phyloP scores from a whole-genome alignment of 768 basidiomycete genomes.

The Russula sp. region DNA sequence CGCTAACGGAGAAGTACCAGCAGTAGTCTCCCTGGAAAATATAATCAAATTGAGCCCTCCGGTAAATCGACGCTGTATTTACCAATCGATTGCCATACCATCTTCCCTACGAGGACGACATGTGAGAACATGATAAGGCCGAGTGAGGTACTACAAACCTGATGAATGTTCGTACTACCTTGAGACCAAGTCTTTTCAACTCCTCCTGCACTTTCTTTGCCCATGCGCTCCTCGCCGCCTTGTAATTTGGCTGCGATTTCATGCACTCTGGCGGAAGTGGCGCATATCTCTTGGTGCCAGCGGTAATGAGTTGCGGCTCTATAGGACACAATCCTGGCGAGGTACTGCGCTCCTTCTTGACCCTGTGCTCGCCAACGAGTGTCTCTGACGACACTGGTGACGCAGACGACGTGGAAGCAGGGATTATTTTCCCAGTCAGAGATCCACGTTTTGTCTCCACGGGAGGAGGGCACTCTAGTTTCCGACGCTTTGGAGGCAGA shows the following conservation, averaged over 20 bases:
- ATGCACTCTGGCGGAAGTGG: conserved; percentile 25
- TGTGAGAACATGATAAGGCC: background rate
- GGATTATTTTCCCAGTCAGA: background rate
- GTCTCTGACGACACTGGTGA: conserved; percentile 16
- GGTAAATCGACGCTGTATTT: background rate
- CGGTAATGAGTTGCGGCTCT: conserved; percentile 10
- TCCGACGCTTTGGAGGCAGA: conserved; percentile 16
- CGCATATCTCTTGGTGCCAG: conserved; percentile 25
- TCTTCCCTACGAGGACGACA: conserved; percentile 22
- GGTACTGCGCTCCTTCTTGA: conserved; percentile 25
- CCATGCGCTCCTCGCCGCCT: conserved; percentile 23
- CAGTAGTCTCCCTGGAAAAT: conserved; percentile 10
- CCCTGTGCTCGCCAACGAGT: conserved; percentile 12
- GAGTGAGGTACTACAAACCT: conserved; percentile 19
- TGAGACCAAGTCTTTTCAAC: conserved; percentile 21
- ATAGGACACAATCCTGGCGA: conserved; percentile 19
- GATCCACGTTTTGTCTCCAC: background rate
- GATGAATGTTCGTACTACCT: conserved; percentile 22
- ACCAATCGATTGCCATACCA: conserved; percentile 32
- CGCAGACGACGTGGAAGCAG: background rate
- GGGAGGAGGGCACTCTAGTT: background rate
- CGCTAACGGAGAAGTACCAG: conserved; percentile 1
- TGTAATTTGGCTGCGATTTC: conserved; percentile 15
- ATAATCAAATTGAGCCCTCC: background rate
- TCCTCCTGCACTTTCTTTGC: conserved; percentile 19